Evolutionary conservation across 257 asterid genomes (phyloP).

Genomic region (Lavandula angustifolia): DNA sequence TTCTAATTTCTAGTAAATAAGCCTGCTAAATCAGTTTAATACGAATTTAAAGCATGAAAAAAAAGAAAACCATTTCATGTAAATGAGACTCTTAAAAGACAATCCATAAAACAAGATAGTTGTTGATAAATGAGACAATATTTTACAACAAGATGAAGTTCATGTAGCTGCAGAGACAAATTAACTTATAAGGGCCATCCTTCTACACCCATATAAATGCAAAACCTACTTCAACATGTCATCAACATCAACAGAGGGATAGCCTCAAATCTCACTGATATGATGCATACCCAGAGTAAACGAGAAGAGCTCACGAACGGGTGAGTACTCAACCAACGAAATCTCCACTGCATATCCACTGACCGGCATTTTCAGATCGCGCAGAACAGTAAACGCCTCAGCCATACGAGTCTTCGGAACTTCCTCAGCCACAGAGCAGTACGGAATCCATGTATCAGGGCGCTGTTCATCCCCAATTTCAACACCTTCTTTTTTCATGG

Average conservation of each 20-base stretch:
- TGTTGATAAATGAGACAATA: conserved; percentile 22
- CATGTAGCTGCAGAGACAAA: neutral
- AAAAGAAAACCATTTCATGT: conserved; percentile 10
- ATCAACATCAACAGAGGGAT: conserved; percentile 24
- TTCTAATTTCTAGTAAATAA: neutral
- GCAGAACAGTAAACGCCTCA: conserved; percentile 79
- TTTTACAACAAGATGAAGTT: conserved; percentile 24
- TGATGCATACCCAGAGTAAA: conserved; percentile 58
- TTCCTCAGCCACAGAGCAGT: conserved; percentile 84
- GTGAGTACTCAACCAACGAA: conserved; percentile 83
- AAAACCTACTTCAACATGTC: conserved; percentile 29
- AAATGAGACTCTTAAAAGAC: neutral
- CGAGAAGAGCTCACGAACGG: conserved; percentile 81
- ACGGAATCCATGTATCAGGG: conserved; percentile 85
- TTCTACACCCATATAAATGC: conserved; percentile 30
- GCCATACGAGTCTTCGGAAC: conserved; percentile 81
- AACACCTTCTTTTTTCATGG: too few species aligned
- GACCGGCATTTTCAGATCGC: conserved; percentile 83
- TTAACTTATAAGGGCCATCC: conserved; percentile 21
- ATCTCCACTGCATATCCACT: conserved; percentile 81
- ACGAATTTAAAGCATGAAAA: conserved; percentile 1
- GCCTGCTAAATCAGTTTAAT: neutral
- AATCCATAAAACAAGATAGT: conserved; percentile 17
- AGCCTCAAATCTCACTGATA: conserved; percentile 50
- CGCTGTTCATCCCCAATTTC: conserved; percentile 65